A percentile compares a stretch with the other conserved stretches of the same genome.
phyloP scores from a whole-genome alignment of 441 rosid genomes.

The Euphorbia celastroides region DNA sequence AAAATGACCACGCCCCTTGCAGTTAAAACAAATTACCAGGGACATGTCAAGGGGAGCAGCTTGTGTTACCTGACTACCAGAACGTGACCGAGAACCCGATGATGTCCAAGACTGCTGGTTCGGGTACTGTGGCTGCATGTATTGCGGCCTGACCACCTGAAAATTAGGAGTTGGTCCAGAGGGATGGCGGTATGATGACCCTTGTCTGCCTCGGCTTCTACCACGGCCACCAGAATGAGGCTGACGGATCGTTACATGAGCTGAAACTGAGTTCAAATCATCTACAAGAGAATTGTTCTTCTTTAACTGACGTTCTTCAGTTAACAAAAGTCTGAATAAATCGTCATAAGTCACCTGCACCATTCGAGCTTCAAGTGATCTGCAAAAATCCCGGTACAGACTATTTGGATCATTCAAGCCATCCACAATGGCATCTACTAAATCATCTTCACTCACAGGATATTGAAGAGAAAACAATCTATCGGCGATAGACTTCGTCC shows the following conservation, averaged over 20 bases:
- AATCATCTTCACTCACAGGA: neutral
- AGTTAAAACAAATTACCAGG: neutral
- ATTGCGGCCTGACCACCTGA: no score
- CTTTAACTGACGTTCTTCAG: neutral
- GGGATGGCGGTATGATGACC: no score
- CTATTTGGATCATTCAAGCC: neutral
- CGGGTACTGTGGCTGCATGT: no score
- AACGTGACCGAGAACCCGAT: no score
- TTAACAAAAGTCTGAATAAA: neutral
- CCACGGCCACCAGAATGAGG: neutral
- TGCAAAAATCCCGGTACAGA: neutral
- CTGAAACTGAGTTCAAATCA: neutral
- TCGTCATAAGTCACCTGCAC: neutral
- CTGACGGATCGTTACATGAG: no score
- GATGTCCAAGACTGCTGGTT: no score
- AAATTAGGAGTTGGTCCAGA: no score
- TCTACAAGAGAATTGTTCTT: neutral
- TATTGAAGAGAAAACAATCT: neutral
- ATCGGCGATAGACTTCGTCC: neutral
- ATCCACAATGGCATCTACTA: neutral
- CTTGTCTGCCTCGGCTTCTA: no score
- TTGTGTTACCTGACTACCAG: neutral
- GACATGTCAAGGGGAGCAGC: neutral
- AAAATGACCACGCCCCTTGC: neutral
- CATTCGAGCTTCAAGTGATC: neutral